These are phyloP conservation scores for Fusarium brachygibbosum DNA, from an alignment of 2,329 filamentous ascomycete genomes.

Conservation along the genomic window DNA sequence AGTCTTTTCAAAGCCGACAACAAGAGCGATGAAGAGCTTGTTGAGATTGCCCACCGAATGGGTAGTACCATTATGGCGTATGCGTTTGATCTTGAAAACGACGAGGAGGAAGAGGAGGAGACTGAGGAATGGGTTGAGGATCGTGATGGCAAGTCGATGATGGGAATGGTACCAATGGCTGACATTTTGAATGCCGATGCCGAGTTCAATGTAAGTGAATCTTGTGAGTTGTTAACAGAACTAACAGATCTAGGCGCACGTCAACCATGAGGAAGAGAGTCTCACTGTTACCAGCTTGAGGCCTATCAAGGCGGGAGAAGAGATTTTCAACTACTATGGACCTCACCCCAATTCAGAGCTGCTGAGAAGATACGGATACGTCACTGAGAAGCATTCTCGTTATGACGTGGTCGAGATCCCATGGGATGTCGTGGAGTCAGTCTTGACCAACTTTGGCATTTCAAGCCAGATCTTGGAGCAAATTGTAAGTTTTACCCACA, in stretches of 20 bases:
- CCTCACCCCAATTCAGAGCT: conserved; percentile 86
- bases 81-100: conserved; percentile 82
- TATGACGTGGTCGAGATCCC: conserved; percentile 88
- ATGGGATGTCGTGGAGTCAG: conserved; percentile 68
- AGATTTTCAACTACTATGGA: conserved; percentile 92
- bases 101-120: conserved; percentile 70
- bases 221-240: neutral
- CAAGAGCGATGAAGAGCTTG: conserved; percentile 60
- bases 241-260: conserved; percentile 60
- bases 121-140: conserved; percentile 76
- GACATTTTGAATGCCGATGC: conserved; percentile 92
- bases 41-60: conserved; percentile 78
- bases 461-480: conserved; percentile 57
- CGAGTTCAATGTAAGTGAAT: conserved; percentile 78
- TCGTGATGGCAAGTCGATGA: conserved; percentile 67
- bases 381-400: conserved; percentile 80
- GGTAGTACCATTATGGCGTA: conserved; percentile 93
- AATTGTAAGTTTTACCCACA: conserved; percentile 54
- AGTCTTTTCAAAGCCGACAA: conserved; percentile 58
- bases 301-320: conserved; percentile 76
- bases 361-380: conserved; percentile 86
- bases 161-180: conserved; percentile 92
- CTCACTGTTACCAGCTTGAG: conserved; percentile 80
- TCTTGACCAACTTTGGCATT: conserved; percentile 58
- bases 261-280: conserved; percentile 65